A percentile compares a stretch with the other conserved stretches of the same genome.
phyloP scores from a whole-genome alignment of 176 grass and related monocot species.

The Pontederia crassipes region DNA sequence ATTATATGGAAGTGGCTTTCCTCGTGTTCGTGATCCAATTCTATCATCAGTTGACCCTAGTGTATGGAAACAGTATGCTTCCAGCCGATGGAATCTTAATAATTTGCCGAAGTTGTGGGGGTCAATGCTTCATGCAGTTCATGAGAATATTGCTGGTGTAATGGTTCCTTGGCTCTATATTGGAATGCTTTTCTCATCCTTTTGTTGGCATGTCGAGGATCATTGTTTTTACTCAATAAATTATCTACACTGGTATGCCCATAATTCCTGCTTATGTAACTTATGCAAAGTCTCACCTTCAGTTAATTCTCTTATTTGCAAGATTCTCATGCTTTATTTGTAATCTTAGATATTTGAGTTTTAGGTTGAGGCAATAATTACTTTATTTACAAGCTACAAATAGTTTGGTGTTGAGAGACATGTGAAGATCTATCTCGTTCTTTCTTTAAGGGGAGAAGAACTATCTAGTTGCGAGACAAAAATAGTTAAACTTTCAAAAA shows the following conservation, averaged over 20 bases:
- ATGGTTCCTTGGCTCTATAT: slow-evolving; percentile 98
- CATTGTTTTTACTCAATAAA: slow-evolving; percentile 99
- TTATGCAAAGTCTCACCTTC: not conserved
- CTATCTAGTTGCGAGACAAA: too few relatives aligned
- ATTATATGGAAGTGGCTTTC: slow-evolving; percentile 83
- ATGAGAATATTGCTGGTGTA: slow-evolving; percentile 82
- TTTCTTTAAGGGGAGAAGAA: too few relatives aligned
- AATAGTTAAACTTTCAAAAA: too few relatives aligned
- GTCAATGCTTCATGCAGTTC: slow-evolving; percentile 74
- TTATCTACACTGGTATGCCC: slow-evolving; percentile 82
- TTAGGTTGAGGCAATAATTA: too few relatives aligned
- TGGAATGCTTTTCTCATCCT: slow-evolving; percentile 91
- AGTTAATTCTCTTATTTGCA: too few relatives aligned
- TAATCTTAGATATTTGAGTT: too few relatives aligned
- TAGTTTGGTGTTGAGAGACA: too few relatives aligned
- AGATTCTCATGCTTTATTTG: too few relatives aligned
- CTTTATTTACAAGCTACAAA: too few relatives aligned
- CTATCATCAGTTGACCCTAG: slow-evolving; percentile 36
- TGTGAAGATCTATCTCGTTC: too few relatives aligned
- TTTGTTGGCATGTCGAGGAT: slow-evolving; percentile 97
- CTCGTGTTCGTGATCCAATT: slow-evolving; percentile 36
- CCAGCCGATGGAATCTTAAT: slow-evolving; percentile 85
- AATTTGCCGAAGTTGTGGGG: slow-evolving; percentile 82
- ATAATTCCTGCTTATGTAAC: not conserved
- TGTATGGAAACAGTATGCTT: slow-evolving; percentile 46